phyloP scores from a whole-genome alignment of 768 basidiomycete species.

The Flagelloscypha sp. region DNA sequence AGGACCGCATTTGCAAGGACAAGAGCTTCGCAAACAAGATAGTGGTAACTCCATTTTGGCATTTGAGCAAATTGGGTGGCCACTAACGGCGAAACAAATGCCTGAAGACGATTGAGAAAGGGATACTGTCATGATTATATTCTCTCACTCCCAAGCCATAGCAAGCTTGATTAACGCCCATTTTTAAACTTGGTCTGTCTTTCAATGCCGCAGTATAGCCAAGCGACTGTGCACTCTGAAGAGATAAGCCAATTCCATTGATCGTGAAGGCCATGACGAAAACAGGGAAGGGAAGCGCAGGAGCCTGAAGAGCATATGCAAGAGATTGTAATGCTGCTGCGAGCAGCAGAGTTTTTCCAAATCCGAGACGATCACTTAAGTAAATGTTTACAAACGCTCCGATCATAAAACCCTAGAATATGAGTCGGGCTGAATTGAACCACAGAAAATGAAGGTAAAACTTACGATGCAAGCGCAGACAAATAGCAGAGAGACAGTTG shows the following conservation, averaged over 20 bases:
- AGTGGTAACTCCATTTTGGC: constrained; percentile 70
- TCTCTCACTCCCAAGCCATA: constrained; percentile 25
- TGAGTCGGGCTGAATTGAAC: no score
- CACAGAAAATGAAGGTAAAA: no score
- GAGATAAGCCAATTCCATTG: constrained; percentile 22
- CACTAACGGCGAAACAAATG: constrained; percentile 61
- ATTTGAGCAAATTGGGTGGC: constrained; percentile 73
- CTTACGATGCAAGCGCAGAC: constrained; percentile 31
- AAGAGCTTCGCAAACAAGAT: constrained; percentile 61
- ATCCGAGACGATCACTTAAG: constrained; percentile 19
- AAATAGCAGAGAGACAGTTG: constrained; percentile 34
- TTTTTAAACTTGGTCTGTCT: constrained; percentile 32
- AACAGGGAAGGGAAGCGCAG: constrained; percentile 47
- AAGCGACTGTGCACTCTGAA: constrained; percentile 44
- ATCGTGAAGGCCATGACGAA: constrained; percentile 31
- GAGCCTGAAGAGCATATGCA: constrained; percentile 37
- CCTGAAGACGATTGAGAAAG: constrained; percentile 29
- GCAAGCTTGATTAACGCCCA: constrained; percentile 40
- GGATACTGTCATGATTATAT: not conserved
- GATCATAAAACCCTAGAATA: constrained; percentile 19
- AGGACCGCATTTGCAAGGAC: constrained; percentile 46
- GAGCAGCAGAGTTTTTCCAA: constrained; percentile 12
- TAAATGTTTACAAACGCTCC: constrained; percentile 24
- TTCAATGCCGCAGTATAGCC: constrained; percentile 38
- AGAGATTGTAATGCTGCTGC: constrained; percentile 36